These are phyloP conservation scores for Aspergillus bombycis DNA, from an alignment of 2,329 filamentous ascomycete genomes.

Conservation along the genomic window DNA sequence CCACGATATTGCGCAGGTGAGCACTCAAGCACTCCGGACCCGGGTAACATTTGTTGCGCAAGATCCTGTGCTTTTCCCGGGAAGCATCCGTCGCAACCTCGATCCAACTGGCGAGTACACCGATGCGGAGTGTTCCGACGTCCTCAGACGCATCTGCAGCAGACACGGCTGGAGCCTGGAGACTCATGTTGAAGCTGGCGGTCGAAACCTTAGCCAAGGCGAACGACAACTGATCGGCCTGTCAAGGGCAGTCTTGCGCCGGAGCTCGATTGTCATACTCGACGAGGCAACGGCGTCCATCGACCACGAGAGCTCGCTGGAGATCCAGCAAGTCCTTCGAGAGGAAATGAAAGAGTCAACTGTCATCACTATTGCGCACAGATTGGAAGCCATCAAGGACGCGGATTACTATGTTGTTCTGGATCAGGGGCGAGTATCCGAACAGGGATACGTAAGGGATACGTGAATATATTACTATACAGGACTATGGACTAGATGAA, in stretches of 20 bases:
- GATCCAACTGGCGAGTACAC: conserved; percentile 63
- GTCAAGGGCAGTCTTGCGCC: conserved; percentile 63
- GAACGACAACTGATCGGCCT: conserved; percentile 68
- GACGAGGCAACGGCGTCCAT: conserved; percentile 70
- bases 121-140: conserved; percentile 57
- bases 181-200: conserved; percentile 62
- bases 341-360: conserved; percentile 50
- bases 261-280: conserved; percentile 65
- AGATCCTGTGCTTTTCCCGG: conserved; percentile 67
- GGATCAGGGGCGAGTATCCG: conserved; percentile 52
- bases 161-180: conserved; percentile 60
- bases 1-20: conserved; percentile 62
- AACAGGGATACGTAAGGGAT: conserved; percentile 34
- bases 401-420: conserved; percentile 60
- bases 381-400: conserved; percentile 63
- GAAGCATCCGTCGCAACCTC: conserved; percentile 64
- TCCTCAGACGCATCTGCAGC: conserved; percentile 58
- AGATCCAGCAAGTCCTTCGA: conserved; percentile 41
- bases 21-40: conserved; percentile 61
- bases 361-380: conserved; percentile 68
- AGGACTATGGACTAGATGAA: neutral
- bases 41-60: conserved; percentile 70
- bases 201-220: conserved; percentile 65
- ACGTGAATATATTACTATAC: conserved; percentile 8
- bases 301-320: conserved; percentile 62